Evolutionary conservation across 1,284 basidiomycete species (phyloP).

Genomic region (Trichosporon sp.): DNA sequence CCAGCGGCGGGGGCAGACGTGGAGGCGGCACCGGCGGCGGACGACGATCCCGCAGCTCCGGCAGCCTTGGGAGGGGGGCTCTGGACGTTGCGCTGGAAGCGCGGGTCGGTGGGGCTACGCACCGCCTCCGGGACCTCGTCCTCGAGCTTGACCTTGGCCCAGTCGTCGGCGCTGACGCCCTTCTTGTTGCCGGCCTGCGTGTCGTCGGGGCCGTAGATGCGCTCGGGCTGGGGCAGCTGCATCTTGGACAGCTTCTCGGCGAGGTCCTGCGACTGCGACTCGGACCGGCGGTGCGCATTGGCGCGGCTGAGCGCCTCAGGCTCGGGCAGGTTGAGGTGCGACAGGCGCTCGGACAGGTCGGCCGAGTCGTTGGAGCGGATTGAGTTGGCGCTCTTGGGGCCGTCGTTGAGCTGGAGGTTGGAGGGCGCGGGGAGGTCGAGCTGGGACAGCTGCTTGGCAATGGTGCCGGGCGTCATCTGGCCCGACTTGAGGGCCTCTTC

Average conservation of each 20-base stretch:
- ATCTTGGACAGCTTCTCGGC: slow-evolving; percentile 42
- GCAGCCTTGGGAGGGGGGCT: slow-evolving; percentile 20
- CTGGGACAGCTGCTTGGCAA: slow-evolving; percentile 46
- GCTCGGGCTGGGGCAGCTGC: slow-evolving; percentile 50
- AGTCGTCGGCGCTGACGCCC: slow-evolving; percentile 45
- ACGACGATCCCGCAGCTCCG: slow-evolving; percentile 13
- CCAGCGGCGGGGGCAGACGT: not conserved
- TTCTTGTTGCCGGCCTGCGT: slow-evolving; percentile 24
- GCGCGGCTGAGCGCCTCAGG: slow-evolving; percentile 44
- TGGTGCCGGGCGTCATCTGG: slow-evolving; percentile 42
- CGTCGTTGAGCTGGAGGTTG: slow-evolving; percentile 32
- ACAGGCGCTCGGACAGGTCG: slow-evolving; percentile 24
- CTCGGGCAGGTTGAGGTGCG: slow-evolving; percentile 41
- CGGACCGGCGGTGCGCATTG: slow-evolving; percentile 35
- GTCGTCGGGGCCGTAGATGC: slow-evolving; percentile 46
- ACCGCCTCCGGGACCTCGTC: slow-evolving; percentile 49
- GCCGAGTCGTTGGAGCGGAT: slow-evolving; percentile 16
- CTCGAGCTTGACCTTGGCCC: slow-evolving; percentile 46
- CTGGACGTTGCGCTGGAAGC: slow-evolving; percentile 31
- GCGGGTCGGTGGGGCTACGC: slow-evolving; percentile 40
- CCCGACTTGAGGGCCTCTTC: slow-evolving; percentile 22
- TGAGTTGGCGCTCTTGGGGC: slow-evolving; percentile 13
- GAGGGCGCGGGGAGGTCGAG: slow-evolving; percentile 47
- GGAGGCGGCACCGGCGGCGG: slow-evolving; percentile 2
- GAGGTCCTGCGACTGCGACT: slow-evolving; percentile 47